Evolutionary conservation across 2,329 filamentous ascomycete genomes (phyloP), one percentile per base, ranked within the genome.

Genomic region (Trichothecium sympodiale): DNA sequence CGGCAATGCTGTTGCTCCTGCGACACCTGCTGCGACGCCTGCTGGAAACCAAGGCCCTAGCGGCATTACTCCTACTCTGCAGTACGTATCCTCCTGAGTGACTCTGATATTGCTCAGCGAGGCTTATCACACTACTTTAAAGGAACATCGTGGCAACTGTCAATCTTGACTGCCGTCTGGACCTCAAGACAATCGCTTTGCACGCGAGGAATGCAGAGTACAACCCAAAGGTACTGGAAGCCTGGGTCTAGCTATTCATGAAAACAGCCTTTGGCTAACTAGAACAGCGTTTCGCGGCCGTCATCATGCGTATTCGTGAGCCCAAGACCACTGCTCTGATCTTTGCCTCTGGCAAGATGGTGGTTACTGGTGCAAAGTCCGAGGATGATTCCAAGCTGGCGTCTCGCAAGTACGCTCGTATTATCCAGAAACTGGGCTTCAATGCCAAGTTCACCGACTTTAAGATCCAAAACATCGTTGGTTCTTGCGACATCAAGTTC

Each of bases 381-480:
- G 91, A 96, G 57, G 91, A 96, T 59, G 91, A 96, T 58, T 94
- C 86, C 41, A 95, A 95, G 68, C 79, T 98, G 53, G 91, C 91
- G 8, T 91, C 83, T 41, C 80, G 89, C 65, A 98, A 98, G 65
- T 96, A 96, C 57, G 91, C 91, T 36, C 88, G 91, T 54, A 96
- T 98, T 62, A 96, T 98, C 52, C 91, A 98, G 73, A 98, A 98
- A 70, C 84, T 98, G 41, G 91, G 91, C 43, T 98, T 98, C 74
- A 94, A 95, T 50, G 89, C 91, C 53, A 95, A 95, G 76, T 96
- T 98, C 64, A 95, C 88, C 47, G 91, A 98, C 61, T 98, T 98
- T 69, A 98, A 96, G 76, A 98, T 98, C 54, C 88, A 95, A 70
- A 98, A 98, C 64, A 96, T 98, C 46, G 91, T 98, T 47, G 91